Percentiles rank a stretch among this genome's conserved stretches.
Evolutionary conservation across 345 rosid species (phyloP).

Genomic region (Salix udensis): DNA sequence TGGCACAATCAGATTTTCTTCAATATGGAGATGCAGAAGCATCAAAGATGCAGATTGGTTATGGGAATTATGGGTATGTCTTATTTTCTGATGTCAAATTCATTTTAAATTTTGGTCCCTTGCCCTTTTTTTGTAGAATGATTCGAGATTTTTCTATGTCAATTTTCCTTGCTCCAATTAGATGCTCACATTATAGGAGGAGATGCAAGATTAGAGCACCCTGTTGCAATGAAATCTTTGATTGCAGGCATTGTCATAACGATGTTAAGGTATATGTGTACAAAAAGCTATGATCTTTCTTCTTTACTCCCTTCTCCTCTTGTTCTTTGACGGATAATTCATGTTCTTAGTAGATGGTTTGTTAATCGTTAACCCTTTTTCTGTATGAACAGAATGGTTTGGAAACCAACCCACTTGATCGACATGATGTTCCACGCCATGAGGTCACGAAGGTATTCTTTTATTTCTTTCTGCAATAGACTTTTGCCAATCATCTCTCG

Average conservation of each 20-base stretch:
- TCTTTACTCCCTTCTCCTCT: not conserved
- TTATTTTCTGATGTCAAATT: not conserved
- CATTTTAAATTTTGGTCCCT: not conserved
- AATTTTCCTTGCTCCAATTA: constrained; percentile 10
- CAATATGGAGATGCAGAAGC: constrained; percentile 12
- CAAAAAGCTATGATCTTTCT: not conserved
- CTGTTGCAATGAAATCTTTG: constrained; percentile 72
- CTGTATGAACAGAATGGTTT: constrained; percentile 48
- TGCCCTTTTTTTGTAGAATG: not conserved
- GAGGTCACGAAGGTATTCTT: constrained; percentile 57
- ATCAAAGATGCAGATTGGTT: constrained; percentile 39
- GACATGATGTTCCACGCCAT: constrained; percentile 79
- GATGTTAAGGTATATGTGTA: constrained; percentile 60
- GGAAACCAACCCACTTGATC: constrained; percentile 43
- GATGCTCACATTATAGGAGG: constrained; percentile 83
- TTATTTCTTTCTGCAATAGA: not conserved
- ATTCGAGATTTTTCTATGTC: not conserved
- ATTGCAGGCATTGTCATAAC: constrained; percentile 93
- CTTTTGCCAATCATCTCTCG: not conserved
- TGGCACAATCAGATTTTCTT: not conserved
- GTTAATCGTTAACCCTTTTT: not conserved
- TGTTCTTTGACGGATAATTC: not conserved
- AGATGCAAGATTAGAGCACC: constrained; percentile 83
- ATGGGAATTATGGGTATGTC: constrained; percentile 64
- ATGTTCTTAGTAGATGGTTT: not conserved